phyloP scores from a whole-genome alignment of 2,329 filamentous ascomycete genomes.

The Claviceps sp. region DNA sequence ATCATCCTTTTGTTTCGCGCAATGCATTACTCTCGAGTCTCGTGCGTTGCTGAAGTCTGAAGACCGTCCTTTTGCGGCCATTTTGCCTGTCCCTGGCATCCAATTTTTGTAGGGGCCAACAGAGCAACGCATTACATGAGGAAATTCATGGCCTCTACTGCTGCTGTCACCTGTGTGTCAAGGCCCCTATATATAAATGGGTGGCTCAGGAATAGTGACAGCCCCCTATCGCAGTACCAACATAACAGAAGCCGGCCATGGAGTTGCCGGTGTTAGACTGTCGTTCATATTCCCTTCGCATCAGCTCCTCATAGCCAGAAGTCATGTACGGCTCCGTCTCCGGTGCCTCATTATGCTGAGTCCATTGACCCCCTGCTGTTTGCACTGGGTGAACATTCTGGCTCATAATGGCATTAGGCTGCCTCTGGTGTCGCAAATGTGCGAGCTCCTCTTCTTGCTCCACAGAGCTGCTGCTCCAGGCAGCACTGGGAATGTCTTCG shows the following conservation, averaged over 20 bases:
- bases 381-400: slow-evolving; percentile 42
- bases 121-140: slow-evolving; percentile 17
- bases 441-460: slow-evolving; percentile 48
- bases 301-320: slow-evolving; percentile 62
- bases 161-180: slow-evolving; percentile 30
- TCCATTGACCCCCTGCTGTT: slow-evolving; percentile 39
- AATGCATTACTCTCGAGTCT: neutral
- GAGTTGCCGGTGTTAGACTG: slow-evolving; percentile 18
- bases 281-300: slow-evolving; percentile 47
- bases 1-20: too few species aligned
- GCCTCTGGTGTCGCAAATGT: slow-evolving; percentile 41
- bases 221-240: slow-evolving; percentile 25
- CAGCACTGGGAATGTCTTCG: slow-evolving; percentile 38
- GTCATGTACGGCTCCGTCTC: slow-evolving; percentile 73
- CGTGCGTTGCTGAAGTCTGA: neutral
- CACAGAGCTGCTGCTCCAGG: slow-evolving; percentile 38
- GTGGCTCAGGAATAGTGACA: slow-evolving; percentile 40
- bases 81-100: slow-evolving; percentile 35
- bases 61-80: neutral
- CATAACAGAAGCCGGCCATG: slow-evolving; percentile 31
- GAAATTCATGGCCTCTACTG: slow-evolving; percentile 47
- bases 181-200: slow-evolving; percentile 54
- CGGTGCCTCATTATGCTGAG: slow-evolving; percentile 17
- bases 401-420: slow-evolving; percentile 32
- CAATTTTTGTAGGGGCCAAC: slow-evolving; percentile 23